A percentile compares a stretch with the other conserved stretches of the same genome.
These are phyloP conservation scores for Casuarina glauca DNA, from an alignment of 306 rosid species.

Conservation along the genomic window DNA sequence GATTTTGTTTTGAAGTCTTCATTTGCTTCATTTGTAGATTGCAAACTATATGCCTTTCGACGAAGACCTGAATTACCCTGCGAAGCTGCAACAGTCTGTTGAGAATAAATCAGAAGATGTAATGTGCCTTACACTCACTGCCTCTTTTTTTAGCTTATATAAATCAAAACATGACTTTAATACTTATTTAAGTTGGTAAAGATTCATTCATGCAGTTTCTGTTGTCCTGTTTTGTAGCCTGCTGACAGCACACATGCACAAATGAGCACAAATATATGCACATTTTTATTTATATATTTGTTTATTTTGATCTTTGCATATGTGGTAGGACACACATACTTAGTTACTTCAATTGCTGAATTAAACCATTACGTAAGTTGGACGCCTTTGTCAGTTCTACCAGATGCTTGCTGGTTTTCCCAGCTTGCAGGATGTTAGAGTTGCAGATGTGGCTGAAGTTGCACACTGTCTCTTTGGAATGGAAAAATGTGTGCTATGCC, in stretches of 20 bases:
- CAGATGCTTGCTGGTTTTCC: neutral
- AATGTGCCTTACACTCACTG: slow-evolving; percentile 36
- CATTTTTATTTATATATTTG: neutral
- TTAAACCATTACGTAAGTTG: too few species aligned
- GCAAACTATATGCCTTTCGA: slow-evolving; percentile 81
- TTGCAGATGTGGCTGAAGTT: neutral
- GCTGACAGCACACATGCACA: neutral
- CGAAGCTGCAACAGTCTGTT: slow-evolving; percentile 71
- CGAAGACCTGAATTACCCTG: slow-evolving; percentile 95
- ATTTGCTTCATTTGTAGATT: slow-evolving; percentile 50
- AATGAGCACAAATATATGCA: neutral
- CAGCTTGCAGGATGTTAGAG: neutral
- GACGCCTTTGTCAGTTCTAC: too few species aligned
- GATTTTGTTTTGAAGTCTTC: slow-evolving; percentile 18
- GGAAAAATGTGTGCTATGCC: neutral
- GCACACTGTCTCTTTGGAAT: neutral
- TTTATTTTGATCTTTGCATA: too few species aligned
- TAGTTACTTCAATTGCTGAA: too few species aligned
- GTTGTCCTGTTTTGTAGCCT: neutral
- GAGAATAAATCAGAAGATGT: slow-evolving; percentile 69
- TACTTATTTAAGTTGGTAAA: slow-evolving; percentile 3
- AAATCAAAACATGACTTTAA: neutral
- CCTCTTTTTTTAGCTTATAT: slow-evolving; percentile 5
- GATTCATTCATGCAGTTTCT: slow-evolving; percentile 9
- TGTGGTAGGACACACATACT: too few species aligned